Base-by-base conservation (phyloP, 768 basidiomycete genomes). In the Neoboletus magnificus region DNA sequence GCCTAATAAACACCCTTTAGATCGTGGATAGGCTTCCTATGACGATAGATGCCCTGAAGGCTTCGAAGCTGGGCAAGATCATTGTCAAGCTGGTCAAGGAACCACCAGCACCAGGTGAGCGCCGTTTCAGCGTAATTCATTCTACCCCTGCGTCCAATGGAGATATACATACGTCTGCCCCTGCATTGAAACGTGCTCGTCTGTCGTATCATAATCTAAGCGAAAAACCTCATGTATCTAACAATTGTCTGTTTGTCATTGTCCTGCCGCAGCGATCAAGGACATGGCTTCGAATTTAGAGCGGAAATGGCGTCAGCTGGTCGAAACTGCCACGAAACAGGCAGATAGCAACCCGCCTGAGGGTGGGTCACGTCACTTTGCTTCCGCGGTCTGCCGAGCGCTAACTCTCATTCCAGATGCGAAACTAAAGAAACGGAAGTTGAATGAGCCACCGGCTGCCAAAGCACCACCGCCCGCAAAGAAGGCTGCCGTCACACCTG, bases 201-300 rank as follows among this genome's bases (percentile, higher is more conserved):
- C 60, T 71, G 50, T 65, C 63, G 67, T 71, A 66, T 66, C 65
- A 66, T 66, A 64, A 61, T 59, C 68, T 70, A 69, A 72, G 60
- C 52, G 60, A 60, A 67, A 58, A 66, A 61, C 59, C 43, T 63
- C 65, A 75, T 84, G 79, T 86, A 86, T 88, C 86, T 90, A 84
- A 90, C 87, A 67, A 72, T 66, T 54, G 64, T 71, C 73, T 68
- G 72, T 72, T 74, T 76, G 69, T 65, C 71, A 66, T 73, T 73
- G 72, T 68, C 63, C 65, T 60, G 61, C 61, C 61, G 71, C 79
- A 93, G 91, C 91, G 76, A 82, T 91, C 86, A 89, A 91, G 85
- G 91, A 93, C 77, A 90, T 93, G 88, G 91, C 91, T 65, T 83
- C 82, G 70, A 91, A 90, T 77, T 78, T 93, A 76, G 89, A 91